Evolutionary conservation across 306 rosid genomes (phyloP).

Genomic region (Pyrus betulifolia): DNA sequence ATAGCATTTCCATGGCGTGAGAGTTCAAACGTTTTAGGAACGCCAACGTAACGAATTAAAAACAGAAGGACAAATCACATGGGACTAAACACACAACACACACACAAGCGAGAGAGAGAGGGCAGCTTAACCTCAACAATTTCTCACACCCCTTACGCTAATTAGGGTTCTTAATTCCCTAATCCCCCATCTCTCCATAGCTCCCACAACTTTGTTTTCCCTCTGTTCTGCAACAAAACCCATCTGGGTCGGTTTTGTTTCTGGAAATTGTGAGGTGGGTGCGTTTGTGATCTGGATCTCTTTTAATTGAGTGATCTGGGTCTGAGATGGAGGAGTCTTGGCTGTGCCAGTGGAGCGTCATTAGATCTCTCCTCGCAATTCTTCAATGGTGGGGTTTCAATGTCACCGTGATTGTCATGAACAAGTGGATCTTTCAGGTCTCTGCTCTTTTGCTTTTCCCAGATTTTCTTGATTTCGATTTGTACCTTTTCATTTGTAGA

Average conservation of each 20-base stretch:
- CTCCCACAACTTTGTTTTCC: neutral
- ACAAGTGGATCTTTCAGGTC: conserved; percentile 99
- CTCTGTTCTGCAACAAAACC: neutral
- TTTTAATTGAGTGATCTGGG: conserved; percentile 16
- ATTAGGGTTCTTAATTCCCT: conserved; percentile 2
- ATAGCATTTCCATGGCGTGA: conserved; percentile 30
- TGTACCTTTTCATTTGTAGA: neutral
- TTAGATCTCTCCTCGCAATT: conserved; percentile 83
- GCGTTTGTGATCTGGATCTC: conserved; percentile 13
- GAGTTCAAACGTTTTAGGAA: conserved; percentile 2
- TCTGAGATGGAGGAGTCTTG: conserved; percentile 63
- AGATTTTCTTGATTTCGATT: neutral
- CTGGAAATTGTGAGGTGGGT: conserved; percentile 1
- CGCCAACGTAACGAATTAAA: neutral
- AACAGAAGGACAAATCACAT: conserved; percentile 15
- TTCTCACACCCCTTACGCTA: neutral
- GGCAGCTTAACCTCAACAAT: neutral
- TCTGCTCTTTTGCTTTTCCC: neutral
- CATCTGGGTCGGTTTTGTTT: neutral
- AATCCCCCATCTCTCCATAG: neutral
- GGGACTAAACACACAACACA: conserved; percentile 1
- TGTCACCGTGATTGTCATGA: conserved; percentile 83
- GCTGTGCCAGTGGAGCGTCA: conserved; percentile 56
- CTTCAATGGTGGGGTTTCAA: conserved; percentile 97
- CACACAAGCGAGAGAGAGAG: neutral